These are phyloP conservation scores for Russula earlei DNA, from an alignment of 768 basidiomycete species.

Conservation along the genomic window DNA sequence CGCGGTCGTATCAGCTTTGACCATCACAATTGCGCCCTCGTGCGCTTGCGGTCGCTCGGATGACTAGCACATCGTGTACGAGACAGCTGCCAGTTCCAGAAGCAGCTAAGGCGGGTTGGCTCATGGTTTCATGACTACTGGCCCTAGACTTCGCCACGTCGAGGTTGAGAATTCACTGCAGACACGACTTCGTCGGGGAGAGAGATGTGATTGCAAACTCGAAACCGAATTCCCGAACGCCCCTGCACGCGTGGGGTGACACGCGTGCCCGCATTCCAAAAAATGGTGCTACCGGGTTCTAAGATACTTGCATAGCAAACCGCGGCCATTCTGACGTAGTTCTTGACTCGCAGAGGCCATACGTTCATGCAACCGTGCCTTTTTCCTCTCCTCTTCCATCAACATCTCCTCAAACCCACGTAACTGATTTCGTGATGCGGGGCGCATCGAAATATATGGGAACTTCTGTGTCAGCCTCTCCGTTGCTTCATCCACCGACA, in stretches of 20 bases:
- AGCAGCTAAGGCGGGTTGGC: slow-evolving; percentile 76
- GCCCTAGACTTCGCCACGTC: slow-evolving; percentile 80
- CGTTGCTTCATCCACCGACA: slow-evolving; percentile 7
- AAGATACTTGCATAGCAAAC: slow-evolving; percentile 7
- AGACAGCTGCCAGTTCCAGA: slow-evolving; percentile 71
- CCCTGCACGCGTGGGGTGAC: neutral
- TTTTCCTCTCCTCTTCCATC: slow-evolving; percentile 12
- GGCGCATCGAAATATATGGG: slow-evolving; percentile 8
- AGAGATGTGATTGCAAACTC: slow-evolving; percentile 54
- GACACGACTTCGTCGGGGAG: slow-evolving; percentile 52
- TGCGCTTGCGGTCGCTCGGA: slow-evolving; percentile 58
- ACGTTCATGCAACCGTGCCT: slow-evolving; percentile 7
- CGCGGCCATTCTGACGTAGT: slow-evolving; percentile 10
- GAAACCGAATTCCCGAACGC: slow-evolving; percentile 29
- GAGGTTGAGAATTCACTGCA: slow-evolving; percentile 87
- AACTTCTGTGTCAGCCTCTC: slow-evolving; percentile 7
- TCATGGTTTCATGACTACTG: slow-evolving; percentile 87
- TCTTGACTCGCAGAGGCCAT: slow-evolving; percentile 8
- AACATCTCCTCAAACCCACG: slow-evolving; percentile 15
- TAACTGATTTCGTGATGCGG: slow-evolving; percentile 5
- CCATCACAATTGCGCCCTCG: slow-evolving; percentile 69
- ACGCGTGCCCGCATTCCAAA: neutral
- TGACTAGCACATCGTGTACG: slow-evolving; percentile 72
- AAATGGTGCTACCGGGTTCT: neutral
- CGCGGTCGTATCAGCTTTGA: slow-evolving; percentile 43